Percentiles rank a stretch among this genome's conserved stretches.
These are phyloP conservation scores for Clarkia xantiana DNA, from an alignment of 345 rosid species.

Conservation along the genomic window DNA sequence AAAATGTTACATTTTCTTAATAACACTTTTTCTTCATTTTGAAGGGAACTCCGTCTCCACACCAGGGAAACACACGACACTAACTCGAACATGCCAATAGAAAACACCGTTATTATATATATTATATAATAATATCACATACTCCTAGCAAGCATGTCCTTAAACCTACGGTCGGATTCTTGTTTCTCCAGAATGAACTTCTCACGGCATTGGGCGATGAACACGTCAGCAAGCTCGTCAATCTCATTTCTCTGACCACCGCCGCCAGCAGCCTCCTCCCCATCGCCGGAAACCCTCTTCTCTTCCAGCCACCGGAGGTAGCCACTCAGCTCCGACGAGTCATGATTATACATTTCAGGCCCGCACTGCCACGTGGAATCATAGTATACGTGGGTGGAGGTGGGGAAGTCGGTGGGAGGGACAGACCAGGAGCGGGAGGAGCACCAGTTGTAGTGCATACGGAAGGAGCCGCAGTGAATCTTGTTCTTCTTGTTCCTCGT, in stretches of 20 bases:
- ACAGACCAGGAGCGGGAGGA: conserved; percentile 51
- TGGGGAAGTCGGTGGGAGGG: conserved; percentile 20
- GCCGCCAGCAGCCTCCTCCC: no score
- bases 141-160: conserved; percentile 56
- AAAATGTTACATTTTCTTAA: no score
- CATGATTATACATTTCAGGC: conserved; percentile 6
- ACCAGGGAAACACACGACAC: no score
- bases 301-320: conserved; percentile 6
- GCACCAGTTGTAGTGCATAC: conserved; percentile 87
- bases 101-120: no score
- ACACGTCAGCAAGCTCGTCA: conserved; percentile 57
- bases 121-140: conserved; percentile 8
- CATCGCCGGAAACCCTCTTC: not conserved
- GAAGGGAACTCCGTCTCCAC: no score
- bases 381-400: conserved; percentile 29
- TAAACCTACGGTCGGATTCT: conserved; percentile 76
- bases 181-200: conserved; percentile 76
- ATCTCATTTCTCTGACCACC: conserved; percentile 28
- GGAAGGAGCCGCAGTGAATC: conserved; percentile 40
- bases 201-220: conserved; percentile 62
- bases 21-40: no score
- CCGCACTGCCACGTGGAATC: conserved; percentile 41
- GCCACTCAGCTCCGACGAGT: conserved; percentile 1
- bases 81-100: no score
- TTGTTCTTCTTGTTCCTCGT: conserved; percentile 4